Base-by-base conservation (phyloP, 2,329 filamentous ascomycete species). In the Teratosphaeria pseudoeucalypti region DNA sequence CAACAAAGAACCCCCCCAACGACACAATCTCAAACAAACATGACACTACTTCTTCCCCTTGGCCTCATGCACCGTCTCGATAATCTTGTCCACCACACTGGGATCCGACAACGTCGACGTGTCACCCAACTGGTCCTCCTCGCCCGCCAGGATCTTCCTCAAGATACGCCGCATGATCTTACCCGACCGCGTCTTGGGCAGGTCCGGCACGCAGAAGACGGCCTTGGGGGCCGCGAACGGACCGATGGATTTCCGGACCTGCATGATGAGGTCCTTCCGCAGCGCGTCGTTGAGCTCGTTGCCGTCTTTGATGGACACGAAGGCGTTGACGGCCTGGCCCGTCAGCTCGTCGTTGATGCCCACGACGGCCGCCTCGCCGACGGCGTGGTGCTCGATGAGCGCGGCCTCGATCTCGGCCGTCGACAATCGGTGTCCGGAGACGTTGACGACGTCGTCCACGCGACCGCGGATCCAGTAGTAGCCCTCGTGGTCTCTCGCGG, bases 401-500 rank as follows among this genome's bases (percentile, higher is more conserved):
- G 94, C 94, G 32, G 94, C 94, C 78, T 99, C 94, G 65, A 99
- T 99, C 76, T 99, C 94, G 39, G 94, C 92, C 10, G 94, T 99
- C 16, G 92, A 97, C 63, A 99, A 82, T 74, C 94, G 88, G 77
- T 99, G 94, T 32, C 94, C 94, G 68, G 89, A 94, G 63, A 99
- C 94, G 76, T 99, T 99, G 75, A 99, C 92, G 52, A 99, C 94
- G 70, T 99, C 94, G 72, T 99, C 94, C 57, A 99, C 94, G 75
- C 94, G 91, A 65, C 94, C 94, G 63, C 94, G 90, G 74, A 99
- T 99, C 94, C 94, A 99, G 85, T 97, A 99, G 81, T 96, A 99
- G 60, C 94, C 94, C 70, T 99, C 94, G 76, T 96, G 89, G 74
- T 99, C 94, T 72, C 94, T 89, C 61, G 89, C 94, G 59, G 94